Conservation (phyloP, 805 yeast genomes). For the Metschnikowia cerradonensis region DNA sequence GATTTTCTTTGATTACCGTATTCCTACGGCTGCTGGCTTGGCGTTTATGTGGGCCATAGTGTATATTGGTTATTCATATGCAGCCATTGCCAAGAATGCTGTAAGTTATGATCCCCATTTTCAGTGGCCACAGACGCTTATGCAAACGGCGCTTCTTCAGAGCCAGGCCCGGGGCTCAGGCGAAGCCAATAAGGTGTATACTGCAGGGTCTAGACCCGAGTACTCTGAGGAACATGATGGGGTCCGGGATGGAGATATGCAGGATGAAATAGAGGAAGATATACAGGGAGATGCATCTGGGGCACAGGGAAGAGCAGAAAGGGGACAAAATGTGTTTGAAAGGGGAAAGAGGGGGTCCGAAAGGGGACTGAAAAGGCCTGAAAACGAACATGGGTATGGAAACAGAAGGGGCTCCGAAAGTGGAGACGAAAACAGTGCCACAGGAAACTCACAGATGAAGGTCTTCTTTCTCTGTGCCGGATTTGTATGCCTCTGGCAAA, state of each 20-base stretch:
- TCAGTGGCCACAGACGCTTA: slow-evolving; percentile 46
- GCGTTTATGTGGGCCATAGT: slow-evolving; percentile 50
- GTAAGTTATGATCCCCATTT: slow-evolving; percentile 48
- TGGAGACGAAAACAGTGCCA: neutral
- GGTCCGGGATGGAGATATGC: neutral
- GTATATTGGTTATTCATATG: slow-evolving; percentile 50
- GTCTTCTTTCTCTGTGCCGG: slow-evolving; percentile 34
- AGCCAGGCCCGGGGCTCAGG: slow-evolving; percentile 18
- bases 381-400: too few relatives aligned
- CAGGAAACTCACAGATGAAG: slow-evolving; percentile 25
- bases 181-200: neutral
- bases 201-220: neutral
- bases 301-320: too few relatives aligned
- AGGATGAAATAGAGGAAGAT: too few relatives aligned
- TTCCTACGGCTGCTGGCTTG: slow-evolving; percentile 32
- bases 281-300: too few relatives aligned
- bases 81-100: slow-evolving; percentile 45
- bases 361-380: too few relatives aligned
- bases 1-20: slow-evolving; percentile 36
- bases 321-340: too few relatives aligned
- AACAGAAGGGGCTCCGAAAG: too few relatives aligned
- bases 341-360: too few relatives aligned
- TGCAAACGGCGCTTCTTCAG: slow-evolving; percentile 40
- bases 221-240: too few relatives aligned
- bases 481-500: slow-evolving; percentile 36